A percentile compares a stretch with the other conserved stretches of the same genome.
Conservation (phyloP, 164 flowering plant genomes). For the Chimonanthus salicifolius region DNA sequence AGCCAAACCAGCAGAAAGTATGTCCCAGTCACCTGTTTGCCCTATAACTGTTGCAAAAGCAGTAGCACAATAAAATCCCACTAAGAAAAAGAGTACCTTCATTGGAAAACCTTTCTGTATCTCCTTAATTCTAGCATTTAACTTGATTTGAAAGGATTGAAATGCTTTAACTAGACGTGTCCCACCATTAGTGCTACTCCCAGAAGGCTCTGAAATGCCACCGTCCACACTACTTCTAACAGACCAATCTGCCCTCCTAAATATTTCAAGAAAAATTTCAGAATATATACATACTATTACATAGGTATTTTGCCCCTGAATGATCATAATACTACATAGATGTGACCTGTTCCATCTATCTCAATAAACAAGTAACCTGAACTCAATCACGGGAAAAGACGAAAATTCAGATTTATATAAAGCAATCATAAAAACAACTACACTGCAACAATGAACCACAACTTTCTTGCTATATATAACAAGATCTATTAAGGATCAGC, state of each 20-base stretch:
- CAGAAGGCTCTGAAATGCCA: constrained; percentile 36
- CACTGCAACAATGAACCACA: neutral
- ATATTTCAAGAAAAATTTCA: constrained; percentile 8
- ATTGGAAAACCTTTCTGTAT: constrained; percentile 58
- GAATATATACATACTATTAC: neutral
- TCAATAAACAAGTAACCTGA: neutral
- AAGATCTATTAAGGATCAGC: neutral
- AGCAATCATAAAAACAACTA: neutral
- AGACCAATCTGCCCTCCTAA: constrained; percentile 54
- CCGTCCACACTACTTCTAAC: constrained; percentile 50
- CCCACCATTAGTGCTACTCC: constrained; percentile 33
- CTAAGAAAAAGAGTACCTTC: constrained; percentile 81
- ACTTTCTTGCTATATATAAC: neutral
- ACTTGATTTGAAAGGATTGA: constrained; percentile 40
- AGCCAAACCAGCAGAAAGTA: constrained; percentile 87
- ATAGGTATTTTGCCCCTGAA: neutral
- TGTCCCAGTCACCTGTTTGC: constrained; percentile 98
- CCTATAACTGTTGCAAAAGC: constrained; percentile 96
- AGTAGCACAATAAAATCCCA: constrained; percentile 90
- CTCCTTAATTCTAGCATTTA: constrained; percentile 44
- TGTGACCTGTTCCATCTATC: neutral
- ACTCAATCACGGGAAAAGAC: neutral
- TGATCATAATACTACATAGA: neutral
- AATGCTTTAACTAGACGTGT: constrained; percentile 58
- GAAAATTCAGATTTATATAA: neutral